These are phyloP conservation scores for Paralagenidium karlingii DNA, from an alignment of 352 stramenopile species.

Conservation along the genomic window DNA sequence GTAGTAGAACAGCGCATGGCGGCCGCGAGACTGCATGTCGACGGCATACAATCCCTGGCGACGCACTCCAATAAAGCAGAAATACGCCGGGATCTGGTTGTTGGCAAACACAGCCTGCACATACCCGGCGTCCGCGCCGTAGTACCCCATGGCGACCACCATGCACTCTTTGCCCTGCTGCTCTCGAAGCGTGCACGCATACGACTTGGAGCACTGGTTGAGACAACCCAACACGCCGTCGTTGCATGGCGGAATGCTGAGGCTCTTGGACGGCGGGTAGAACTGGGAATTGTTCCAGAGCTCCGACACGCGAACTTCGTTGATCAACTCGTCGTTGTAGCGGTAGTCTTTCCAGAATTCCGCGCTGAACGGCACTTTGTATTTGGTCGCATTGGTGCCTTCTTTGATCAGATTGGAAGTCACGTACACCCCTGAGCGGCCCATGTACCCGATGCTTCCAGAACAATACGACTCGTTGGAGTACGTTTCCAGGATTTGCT, in stretches of 20 bases:
- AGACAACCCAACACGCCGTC: conserved; percentile 26
- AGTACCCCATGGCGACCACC: conserved; percentile 33
- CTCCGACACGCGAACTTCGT: conserved; percentile 10
- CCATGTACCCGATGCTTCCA: conserved; percentile 15
- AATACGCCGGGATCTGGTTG: conserved; percentile 36
- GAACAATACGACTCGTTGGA: conserved; percentile 25
- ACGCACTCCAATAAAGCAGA: conserved; percentile 41
- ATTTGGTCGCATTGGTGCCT: conserved; percentile 10
- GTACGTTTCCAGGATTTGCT: conserved; percentile 18
- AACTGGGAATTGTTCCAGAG: conserved; percentile 11
- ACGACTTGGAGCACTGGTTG: conserved; percentile 23
- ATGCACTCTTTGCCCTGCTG: conserved; percentile 16
- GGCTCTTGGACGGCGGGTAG: conserved; percentile 10
- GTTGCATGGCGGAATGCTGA: conserved; percentile 6
- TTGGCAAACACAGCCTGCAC: conserved; percentile 31
- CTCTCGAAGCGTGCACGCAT: conserved; percentile 27
- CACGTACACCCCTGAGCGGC: conserved; percentile 22
- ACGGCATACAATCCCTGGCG: conserved; percentile 17
- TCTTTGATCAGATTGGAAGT: conserved; percentile 18
- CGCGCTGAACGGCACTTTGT: conserved; percentile 14
- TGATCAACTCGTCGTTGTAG: conserved; percentile 19
- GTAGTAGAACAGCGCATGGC: conserved; percentile 34
- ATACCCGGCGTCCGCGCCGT: conserved; percentile 18
- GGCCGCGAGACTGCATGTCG: conserved; percentile 9
- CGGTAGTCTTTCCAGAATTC: conserved; percentile 49